A percentile compares a stretch with the other conserved stretches of the same genome.
These are phyloP conservation scores for Ophiostoma quercus DNA, from an alignment of 2,329 filamentous ascomycete genomes.

Conservation along the genomic window DNA sequence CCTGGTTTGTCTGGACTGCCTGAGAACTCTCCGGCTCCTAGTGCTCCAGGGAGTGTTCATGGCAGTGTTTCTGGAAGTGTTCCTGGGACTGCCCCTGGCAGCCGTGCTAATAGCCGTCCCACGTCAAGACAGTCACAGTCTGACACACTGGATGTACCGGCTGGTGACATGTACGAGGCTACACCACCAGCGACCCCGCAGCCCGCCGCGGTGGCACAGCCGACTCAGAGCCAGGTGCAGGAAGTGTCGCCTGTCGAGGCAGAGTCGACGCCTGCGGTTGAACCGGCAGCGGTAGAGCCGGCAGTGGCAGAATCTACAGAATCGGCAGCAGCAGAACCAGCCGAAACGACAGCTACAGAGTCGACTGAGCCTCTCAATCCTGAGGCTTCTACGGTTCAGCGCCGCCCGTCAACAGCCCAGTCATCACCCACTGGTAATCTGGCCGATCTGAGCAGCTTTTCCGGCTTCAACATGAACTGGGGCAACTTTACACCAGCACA, in stretches of 20 bases:
- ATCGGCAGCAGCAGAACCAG: too few species aligned
- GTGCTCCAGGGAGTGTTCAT: not conserved
- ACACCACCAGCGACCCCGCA: constrained; percentile 22
- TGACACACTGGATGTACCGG: not conserved
- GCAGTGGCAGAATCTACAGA: too few species aligned
- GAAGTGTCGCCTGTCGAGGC: not conserved
- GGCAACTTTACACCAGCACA: not conserved
- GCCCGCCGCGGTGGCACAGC: not conserved
- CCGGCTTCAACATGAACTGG: constrained; percentile 4
- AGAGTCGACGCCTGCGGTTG: not conserved
- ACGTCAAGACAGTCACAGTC: constrained; percentile 8
- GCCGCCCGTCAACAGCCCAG: not conserved
- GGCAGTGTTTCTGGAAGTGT: not conserved
- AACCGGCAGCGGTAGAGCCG: not conserved
- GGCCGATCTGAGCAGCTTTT: not conserved
- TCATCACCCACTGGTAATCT: not conserved
- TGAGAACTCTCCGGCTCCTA: not conserved
- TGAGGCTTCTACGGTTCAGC: not conserved
- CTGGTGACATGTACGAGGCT: constrained; percentile 24
- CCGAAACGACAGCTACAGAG: not conserved
- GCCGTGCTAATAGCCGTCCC: constrained; percentile 6
- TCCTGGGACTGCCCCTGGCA: not conserved
- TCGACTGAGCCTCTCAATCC: not conserved
- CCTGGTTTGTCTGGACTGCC: not conserved
- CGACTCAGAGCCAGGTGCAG: not conserved